Percentiles rank a stretch among this genome's conserved stretches.
Conservation (phyloP, 2,329 filamentous ascomycete species). For the Fusarium sp. region DNA sequence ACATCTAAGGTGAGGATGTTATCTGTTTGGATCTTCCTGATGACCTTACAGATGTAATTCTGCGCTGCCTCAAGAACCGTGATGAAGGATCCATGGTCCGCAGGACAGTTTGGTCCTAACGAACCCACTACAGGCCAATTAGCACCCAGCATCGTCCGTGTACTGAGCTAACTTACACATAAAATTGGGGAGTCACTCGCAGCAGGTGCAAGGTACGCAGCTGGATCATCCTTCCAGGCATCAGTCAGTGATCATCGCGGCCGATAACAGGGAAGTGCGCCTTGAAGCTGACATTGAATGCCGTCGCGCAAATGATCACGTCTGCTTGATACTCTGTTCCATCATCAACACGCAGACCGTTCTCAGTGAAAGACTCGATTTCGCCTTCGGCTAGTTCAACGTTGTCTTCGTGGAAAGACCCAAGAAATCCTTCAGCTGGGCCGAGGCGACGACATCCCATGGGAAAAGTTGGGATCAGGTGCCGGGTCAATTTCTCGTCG, state of each 20-base stretch:
- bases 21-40: constrained; percentile 17
- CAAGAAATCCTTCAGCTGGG: constrained; percentile 55
- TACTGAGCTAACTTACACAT: neutral
- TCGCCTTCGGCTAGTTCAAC: constrained; percentile 24
- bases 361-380: constrained; percentile 13
- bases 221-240: constrained; percentile 39
- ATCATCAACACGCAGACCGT: constrained; percentile 9
- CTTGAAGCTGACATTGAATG: constrained; percentile 41
- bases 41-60: constrained; percentile 12
- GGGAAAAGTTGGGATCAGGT: constrained; percentile 52
- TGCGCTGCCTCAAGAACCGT: constrained; percentile 8
- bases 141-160: fast-evolving
- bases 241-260: constrained; percentile 27
- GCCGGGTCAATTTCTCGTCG: neutral
- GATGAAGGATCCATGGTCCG: constrained; percentile 10
- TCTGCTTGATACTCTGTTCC: constrained; percentile 20
- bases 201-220: constrained; percentile 41
- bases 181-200: constrained; percentile 41
- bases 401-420: constrained; percentile 38
- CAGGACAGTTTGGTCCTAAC: constrained; percentile 2
- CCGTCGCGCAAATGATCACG: constrained; percentile 12
- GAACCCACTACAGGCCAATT: neutral
- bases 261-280: constrained; percentile 40
- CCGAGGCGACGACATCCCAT: constrained; percentile 55
- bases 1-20: constrained; percentile 9